phyloP scores from a whole-genome alignment of 2,329 filamentous ascomycete species.

The Chaetomium globosum region DNA sequence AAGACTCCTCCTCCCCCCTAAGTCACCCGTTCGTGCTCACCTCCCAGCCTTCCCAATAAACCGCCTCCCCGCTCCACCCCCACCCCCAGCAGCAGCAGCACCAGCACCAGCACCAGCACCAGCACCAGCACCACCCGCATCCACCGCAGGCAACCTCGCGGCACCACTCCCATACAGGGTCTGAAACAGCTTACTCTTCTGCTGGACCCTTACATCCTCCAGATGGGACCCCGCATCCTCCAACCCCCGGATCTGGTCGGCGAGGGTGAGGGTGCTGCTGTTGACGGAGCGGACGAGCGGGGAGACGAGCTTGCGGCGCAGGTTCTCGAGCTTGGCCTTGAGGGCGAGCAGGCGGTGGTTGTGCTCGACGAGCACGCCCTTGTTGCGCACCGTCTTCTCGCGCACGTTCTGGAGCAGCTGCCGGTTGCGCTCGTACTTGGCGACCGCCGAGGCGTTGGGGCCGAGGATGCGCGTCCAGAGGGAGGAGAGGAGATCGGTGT shows the following conservation, averaged over 20 bases:
- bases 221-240: slow-evolving; percentile 79
- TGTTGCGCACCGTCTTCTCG: slow-evolving; percentile 82
- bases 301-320: slow-evolving; percentile 79
- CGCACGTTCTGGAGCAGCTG: slow-evolving; percentile 76
- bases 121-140: slow-evolving; percentile 1
- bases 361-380: slow-evolving; percentile 81
- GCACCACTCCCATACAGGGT: slow-evolving; percentile 59
- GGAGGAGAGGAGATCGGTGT: slow-evolving; percentile 78
- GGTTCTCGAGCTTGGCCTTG: slow-evolving; percentile 82
- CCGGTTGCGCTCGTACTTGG: slow-evolving; percentile 90
- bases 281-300: slow-evolving; percentile 75
- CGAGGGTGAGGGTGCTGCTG: slow-evolving; percentile 70
- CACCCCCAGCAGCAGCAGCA: slow-evolving; percentile 13
- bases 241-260: slow-evolving; percentile 82
- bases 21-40: too few relatives aligned
- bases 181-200: slow-evolving; percentile 83
- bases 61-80: neutral
- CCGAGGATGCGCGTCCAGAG: slow-evolving; percentile 87
- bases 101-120: neutral
- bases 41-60: neutral
- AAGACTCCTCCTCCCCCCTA: neutral
- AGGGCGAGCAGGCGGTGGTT: slow-evolving; percentile 81
- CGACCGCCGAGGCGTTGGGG: slow-evolving; percentile 70
- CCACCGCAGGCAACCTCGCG: neutral
- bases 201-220: slow-evolving; percentile 71